Evolutionary conservation across 768 basidiomycete genomes (phyloP), one percentile per base, ranked within the genome.

Genomic region (Hortiboletus campestris): DNA sequence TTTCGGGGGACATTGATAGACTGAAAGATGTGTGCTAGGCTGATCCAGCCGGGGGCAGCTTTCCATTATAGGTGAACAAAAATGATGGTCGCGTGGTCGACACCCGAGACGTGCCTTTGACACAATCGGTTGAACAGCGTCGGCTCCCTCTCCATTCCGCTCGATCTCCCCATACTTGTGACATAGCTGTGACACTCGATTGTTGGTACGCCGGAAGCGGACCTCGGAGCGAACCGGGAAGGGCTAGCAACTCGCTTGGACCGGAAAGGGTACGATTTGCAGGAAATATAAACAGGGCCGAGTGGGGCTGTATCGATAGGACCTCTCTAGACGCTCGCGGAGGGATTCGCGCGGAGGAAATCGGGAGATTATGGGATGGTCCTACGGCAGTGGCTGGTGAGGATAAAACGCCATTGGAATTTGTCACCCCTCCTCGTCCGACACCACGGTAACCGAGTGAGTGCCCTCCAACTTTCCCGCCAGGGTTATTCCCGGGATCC

Each of bases 341-440:
- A 55, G 49, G 46, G 66, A 66, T 51, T 61, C 64, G 65, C 41
- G 49, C 49, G 62, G 42, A 46, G 47, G 32, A 6, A 8, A 50
- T 60, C 71, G 69, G 69, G 64, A 49, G 61, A 72, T 59, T 67
- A 72, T 70, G 69, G 70, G 61, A 71, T 71, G 61, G 45, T 19
- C 38, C 53, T 55, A 53, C 52, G 60, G 57, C 56, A 56, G 60
- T 62, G 61, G 58, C 60, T 66, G 20, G 39, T 50, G 44, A 44
- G 41, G 72, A 71, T 71, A 71, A 71, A 72, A 42, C 50, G 47
- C 36, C 53, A 47, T 41, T 43, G 40, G 4, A 41, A 53, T 48
- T 55, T 42, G 46, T 44, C 28, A 29, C 49, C 49, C 46, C 59
- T 59, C 34, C 25, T 25, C 39, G 22, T 43, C 43, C 57, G 48